Conservation (phyloP, 2,329 filamentous ascomycete genomes). For the Ceratocystis variospora region DNA sequence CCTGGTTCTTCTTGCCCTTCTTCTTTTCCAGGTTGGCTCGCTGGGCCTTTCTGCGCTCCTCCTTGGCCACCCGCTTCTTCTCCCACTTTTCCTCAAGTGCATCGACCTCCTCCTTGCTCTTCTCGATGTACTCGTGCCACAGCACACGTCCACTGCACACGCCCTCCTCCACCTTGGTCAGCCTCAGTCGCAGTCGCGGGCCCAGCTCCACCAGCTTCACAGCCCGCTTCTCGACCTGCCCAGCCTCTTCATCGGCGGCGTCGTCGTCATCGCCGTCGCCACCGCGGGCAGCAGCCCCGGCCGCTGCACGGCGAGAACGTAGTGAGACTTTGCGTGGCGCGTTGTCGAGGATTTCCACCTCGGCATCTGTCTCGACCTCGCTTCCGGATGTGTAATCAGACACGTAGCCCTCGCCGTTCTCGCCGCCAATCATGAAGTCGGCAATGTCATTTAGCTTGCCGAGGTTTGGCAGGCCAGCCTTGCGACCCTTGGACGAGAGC, state of each 20-base stretch:
- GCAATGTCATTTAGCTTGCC: constrained; percentile 85
- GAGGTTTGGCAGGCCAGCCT: constrained; percentile 63
- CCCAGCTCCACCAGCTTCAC: constrained; percentile 89
- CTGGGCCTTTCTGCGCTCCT: constrained; percentile 65
- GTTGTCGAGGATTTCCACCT: constrained; percentile 69
- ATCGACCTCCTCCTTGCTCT: constrained; percentile 62
- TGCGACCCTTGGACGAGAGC: constrained; percentile 43
- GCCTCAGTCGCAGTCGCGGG: constrained; percentile 70
- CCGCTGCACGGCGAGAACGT: constrained; percentile 30
- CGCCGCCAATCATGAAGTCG: constrained; percentile 82
- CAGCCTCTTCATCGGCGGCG: constrained; percentile 18
- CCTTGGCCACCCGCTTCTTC: constrained; percentile 63
- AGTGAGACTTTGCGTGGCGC: constrained; percentile 43
- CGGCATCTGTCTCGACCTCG: constrained; percentile 84
- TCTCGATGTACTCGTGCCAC: constrained; percentile 94
- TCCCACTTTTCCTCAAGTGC: constrained; percentile 76
- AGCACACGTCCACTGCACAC: constrained; percentile 79
- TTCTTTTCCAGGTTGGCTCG: constrained; percentile 86
- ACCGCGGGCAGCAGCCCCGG: constrained; percentile 24
- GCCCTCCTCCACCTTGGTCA: constrained; percentile 95
- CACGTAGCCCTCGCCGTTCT: constrained; percentile 65
- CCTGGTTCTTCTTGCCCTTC: constrained; percentile 36
- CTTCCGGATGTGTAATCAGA: constrained; percentile 76
- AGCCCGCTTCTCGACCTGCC: constrained; percentile 64
- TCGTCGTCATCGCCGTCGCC: constrained; percentile 29